Evolutionary conservation across 2,329 filamentous ascomycete species (phyloP).

Genomic region (Cadophora gregata): DNA sequence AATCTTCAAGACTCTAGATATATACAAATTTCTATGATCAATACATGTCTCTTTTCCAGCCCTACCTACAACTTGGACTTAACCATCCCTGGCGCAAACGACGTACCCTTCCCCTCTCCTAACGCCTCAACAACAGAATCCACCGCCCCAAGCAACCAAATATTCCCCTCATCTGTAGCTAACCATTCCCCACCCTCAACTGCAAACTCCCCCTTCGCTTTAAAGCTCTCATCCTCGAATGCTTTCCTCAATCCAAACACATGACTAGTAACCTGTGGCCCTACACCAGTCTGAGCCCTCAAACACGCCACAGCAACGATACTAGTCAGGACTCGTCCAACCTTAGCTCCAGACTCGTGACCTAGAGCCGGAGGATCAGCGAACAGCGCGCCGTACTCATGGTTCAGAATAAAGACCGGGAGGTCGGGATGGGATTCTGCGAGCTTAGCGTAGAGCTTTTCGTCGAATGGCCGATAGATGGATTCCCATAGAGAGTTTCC

Average conservation of each 20-base stretch:
- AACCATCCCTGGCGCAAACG: conserved; percentile 58
- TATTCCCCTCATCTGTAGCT: conserved; percentile 67
- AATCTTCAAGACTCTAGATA: too few species aligned
- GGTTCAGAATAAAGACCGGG: conserved; percentile 78
- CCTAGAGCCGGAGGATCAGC: conserved; percentile 63
- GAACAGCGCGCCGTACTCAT: conserved; percentile 76
- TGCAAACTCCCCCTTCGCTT: conserved; percentile 58
- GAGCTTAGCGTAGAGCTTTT: conserved; percentile 73
- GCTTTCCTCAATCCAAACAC: conserved; percentile 82
- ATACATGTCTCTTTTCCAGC: neutral
- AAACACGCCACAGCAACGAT: conserved; percentile 77
- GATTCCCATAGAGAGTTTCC: conserved; percentile 75
- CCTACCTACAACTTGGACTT: conserved; percentile 48
- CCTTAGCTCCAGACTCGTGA: conserved; percentile 51
- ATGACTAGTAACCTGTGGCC: conserved; percentile 81
- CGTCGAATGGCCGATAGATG: conserved; percentile 77
- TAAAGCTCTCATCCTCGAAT: conserved; percentile 67
- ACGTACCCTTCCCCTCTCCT: conserved; percentile 55
- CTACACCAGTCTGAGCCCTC: conserved; percentile 80
- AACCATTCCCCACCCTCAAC: conserved; percentile 66
- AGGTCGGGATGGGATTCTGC: conserved; percentile 80
- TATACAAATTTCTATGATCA: neutral
- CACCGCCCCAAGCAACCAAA: conserved; percentile 66
- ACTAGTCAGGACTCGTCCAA: conserved; percentile 75
- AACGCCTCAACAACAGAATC: conserved; percentile 64